Conservation (phyloP, 2,329 filamentous ascomycete genomes). For the Trichoderma arundinaceum region DNA sequence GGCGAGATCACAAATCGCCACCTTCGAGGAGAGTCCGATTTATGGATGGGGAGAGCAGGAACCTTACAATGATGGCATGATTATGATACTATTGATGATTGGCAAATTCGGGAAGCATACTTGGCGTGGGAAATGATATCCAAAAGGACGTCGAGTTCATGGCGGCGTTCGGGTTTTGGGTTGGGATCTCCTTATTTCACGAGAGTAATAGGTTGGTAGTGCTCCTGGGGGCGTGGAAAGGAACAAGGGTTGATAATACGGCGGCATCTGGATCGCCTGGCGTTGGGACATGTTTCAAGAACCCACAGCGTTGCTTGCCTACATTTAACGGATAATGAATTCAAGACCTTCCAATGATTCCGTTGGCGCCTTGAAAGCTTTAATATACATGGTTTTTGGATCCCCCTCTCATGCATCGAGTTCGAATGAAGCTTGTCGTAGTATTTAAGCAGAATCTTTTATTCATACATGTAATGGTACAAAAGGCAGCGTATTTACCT, state of each 20-base stretch:
- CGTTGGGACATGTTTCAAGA: constrained; percentile 7
- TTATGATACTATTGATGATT: constrained; percentile 12
- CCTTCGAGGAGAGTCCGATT: constrained; percentile 49
- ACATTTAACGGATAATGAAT: background rate
- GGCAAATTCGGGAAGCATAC: constrained; percentile 2
- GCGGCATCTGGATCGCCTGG: background rate
- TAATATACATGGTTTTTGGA: background rate
- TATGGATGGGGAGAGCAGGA: constrained; percentile 47
- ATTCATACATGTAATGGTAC: constrained; percentile 33
- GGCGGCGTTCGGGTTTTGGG: constrained; percentile 21
- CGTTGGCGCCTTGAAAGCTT: background rate
- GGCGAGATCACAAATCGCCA: constrained; percentile 38
- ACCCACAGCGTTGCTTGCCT: background rate
- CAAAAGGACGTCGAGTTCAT: background rate
- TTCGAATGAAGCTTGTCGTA: background rate
- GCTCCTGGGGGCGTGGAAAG: background rate
- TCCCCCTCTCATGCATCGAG: background rate
- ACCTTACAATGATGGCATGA: constrained; percentile 43
- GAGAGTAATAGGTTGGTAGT: background rate
- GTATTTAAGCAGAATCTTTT: constrained; percentile 4
- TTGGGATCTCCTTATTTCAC: background rate
- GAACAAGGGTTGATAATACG: background rate
- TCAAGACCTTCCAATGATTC: background rate
- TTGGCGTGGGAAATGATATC: background rate
- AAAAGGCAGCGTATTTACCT: constrained; percentile 12